Evolutionary conservation across 2,329 filamentous ascomycete genomes (phyloP).

Genomic region (Myriosclerotinia curreyana): DNA sequence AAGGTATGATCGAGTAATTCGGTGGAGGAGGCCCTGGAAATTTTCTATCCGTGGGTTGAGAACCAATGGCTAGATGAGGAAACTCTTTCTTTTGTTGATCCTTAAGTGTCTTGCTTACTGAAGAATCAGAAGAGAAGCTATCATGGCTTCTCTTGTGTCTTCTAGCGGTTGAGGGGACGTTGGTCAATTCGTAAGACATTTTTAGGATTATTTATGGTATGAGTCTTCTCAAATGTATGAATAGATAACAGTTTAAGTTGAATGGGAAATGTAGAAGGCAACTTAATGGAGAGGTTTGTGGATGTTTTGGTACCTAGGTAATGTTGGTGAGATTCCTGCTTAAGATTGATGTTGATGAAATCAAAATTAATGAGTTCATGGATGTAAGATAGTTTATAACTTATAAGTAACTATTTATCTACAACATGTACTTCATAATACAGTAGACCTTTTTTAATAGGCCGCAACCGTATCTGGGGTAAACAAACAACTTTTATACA

Average conservation of each 20-base stretch:
- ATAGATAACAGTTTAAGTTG: not conserved
- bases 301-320: not conserved
- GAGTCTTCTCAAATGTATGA: not conserved
- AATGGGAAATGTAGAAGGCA: not conserved
- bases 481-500: too few relatives aligned
- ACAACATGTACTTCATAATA: too few relatives aligned
- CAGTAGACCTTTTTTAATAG: too few relatives aligned
- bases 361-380: not conserved
- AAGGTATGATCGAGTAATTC: conserved; percentile 3
- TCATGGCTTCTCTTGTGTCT: not conserved
- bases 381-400: not conserved
- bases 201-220: not conserved
- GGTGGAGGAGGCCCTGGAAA: not conserved
- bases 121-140: accelerated
- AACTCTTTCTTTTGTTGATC: not conserved
- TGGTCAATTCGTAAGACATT: not conserved
- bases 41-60: not conserved
- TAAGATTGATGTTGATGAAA: not conserved
- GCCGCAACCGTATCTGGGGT: too few relatives aligned
- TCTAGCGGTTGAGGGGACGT: not conserved
- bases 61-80: not conserved
- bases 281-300: not conserved
- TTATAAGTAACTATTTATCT: too few relatives aligned
- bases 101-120: not conserved
- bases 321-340: not conserved